Evolutionary conservation across 768 basidiomycete species (phyloP), one percentile per base, ranked within the genome.

Genomic region (Coprinopsis sp.): DNA sequence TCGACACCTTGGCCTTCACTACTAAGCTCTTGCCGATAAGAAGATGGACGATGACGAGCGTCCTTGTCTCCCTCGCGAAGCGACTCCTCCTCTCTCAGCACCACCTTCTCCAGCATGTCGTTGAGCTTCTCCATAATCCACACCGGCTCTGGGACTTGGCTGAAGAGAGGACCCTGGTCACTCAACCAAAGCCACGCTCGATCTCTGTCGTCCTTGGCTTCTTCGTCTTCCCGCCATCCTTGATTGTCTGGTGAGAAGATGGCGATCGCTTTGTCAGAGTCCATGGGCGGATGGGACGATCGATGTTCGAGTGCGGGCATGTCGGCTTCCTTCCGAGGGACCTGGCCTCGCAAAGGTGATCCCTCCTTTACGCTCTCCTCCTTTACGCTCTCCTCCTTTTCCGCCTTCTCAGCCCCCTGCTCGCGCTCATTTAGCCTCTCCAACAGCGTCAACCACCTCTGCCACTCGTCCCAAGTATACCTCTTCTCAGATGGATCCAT

Each of bases 91-190:
- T n/a, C n/a, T n/a, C 31, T 50, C 49, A 60, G 54, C 24, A 69
- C 46, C 4, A 67, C 65, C 46, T 62, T 56, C 47, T 69, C 68
- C 16, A 70, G 36, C 36, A 65, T 47, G 37, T 57, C 43, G 40
- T 66, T 68, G 11, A 71, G 44, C 52, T 62, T 65, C 25, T 58
- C 55, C 19, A 71, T 47, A 4, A 73, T 44, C 71, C 70, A 71
- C 46, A 67, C 58, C 18, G 65, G 62, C 50, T 71, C 71, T 6
- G 61, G 61, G 3, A 58, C 53, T 6, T 50, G 41, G 37, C 67
- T 69, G 40, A 71, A 65, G 23, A 73, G 53, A n/a, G 71, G 69
- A 6, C 71, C 68, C 0, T 68, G 58, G 42, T 71, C 69, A 0
- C 60, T 60, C 28, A 71, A 51, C 71, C 69, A 71, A 2, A 64